These are phyloP conservation scores for Agrostemma githago DNA, from an alignment of 148 eudicot species.

Conservation along the genomic window DNA sequence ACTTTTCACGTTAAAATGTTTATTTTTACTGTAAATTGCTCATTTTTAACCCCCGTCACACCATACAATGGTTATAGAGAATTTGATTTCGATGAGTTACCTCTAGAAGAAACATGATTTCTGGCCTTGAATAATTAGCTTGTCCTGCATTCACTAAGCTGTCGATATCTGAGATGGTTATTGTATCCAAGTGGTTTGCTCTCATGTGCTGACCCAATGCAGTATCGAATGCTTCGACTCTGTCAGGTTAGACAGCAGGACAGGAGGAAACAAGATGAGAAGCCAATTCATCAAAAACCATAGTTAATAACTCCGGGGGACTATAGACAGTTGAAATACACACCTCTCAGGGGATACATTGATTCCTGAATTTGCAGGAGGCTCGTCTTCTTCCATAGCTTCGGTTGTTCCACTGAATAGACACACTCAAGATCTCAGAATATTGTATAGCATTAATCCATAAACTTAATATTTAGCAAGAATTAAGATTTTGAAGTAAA, in stretches of 20 bases:
- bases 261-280: not conserved
- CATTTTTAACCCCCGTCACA: too few relatives aligned
- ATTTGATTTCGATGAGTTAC: constrained; percentile 27
- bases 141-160: constrained; percentile 60
- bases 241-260: constrained; percentile 30
- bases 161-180: constrained; percentile 65
- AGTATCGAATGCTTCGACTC: constrained; percentile 63
- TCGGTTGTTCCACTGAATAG: constrained; percentile 36
- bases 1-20: too few relatives aligned
- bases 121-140: constrained; percentile 53
- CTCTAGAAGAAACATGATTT: constrained; percentile 64
- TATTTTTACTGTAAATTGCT: too few relatives aligned
- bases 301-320: not conserved
- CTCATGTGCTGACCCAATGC: constrained; percentile 74
- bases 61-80: too few relatives aligned
- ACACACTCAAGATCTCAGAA: constrained; percentile 1
- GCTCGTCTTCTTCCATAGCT: constrained; percentile 82
- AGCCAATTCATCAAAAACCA: not conserved
- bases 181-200: constrained; percentile 69
- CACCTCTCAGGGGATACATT: constrained; percentile 60
- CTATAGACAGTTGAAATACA: not conserved
- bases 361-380: constrained; percentile 41
- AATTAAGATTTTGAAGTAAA: too few relatives aligned
- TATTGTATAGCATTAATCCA: not conserved
- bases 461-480: not conserved